A percentile compares a stretch with the other conserved stretches of the same genome.
phyloP scores from a whole-genome alignment of 805 yeast species.

The Candida sithepensis region DNA sequence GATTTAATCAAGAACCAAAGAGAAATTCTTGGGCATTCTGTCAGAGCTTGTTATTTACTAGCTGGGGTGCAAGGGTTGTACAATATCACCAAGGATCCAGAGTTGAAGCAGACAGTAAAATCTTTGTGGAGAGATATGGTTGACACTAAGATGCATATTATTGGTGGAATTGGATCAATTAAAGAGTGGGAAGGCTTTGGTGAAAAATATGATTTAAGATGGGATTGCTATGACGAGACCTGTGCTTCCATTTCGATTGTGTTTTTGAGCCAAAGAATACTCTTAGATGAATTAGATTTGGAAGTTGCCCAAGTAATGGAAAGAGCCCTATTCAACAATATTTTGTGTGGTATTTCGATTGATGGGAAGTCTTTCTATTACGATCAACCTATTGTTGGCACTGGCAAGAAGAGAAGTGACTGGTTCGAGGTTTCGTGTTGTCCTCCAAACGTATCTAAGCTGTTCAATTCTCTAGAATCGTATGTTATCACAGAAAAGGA shows the following conservation, averaged over 20 bases:
- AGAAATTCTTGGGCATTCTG: slow-evolving; percentile 25
- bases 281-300: slow-evolving; percentile 11
- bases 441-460: slow-evolving; percentile 27
- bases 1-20: slow-evolving; percentile 14
- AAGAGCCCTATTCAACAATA: slow-evolving; percentile 22
- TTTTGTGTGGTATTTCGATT: slow-evolving; percentile 25
- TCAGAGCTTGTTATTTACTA: slow-evolving; percentile 20
- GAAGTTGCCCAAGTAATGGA: slow-evolving; percentile 21
- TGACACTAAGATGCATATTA: slow-evolving; percentile 21
- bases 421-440: slow-evolving; percentile 26
- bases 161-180: slow-evolving; percentile 27
- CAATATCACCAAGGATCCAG: slow-evolving; percentile 12
- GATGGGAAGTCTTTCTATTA: slow-evolving; percentile 23
- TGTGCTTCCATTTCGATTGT: slow-evolving; percentile 27
- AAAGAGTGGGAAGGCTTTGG: slow-evolving; percentile 27
- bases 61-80: slow-evolving; percentile 24
- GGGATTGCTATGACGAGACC: slow-evolving; percentile 26
- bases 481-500: slow-evolving; percentile 10
- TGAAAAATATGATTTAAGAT: slow-evolving; percentile 19
- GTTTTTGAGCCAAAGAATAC: slow-evolving; percentile 18
- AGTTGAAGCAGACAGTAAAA: slow-evolving; percentile 12
- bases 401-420: slow-evolving; percentile 12
- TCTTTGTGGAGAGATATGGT: slow-evolving; percentile 20
- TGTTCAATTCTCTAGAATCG: slow-evolving; percentile 22
- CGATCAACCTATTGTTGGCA: slow-evolving; percentile 21